Evolutionary conservation across 352 stramenopile species (phyloP).

Genomic region (Phytophthora sansomeana): DNA sequence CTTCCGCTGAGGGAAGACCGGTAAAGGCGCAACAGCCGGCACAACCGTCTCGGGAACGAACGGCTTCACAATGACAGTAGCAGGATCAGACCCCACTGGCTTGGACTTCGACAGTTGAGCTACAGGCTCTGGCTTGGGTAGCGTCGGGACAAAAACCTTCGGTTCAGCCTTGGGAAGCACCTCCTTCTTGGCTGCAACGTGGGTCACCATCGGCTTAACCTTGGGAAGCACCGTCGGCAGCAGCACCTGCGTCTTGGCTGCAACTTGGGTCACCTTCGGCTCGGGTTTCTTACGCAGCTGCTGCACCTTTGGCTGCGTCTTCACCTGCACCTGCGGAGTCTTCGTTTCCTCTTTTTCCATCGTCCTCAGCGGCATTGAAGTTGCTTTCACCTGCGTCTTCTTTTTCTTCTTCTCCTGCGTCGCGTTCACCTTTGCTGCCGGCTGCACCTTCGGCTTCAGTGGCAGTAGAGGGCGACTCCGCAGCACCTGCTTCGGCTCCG

Average conservation of each 20-base stretch:
- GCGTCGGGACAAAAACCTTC: constrained; percentile 12
- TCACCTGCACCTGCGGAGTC: constrained; percentile 4
- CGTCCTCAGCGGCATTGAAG: constrained; percentile 2
- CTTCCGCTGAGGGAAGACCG: constrained; percentile 31
- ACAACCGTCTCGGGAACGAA: constrained; percentile 7
- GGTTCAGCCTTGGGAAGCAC: constrained; percentile 16
- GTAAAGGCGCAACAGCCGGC: constrained; percentile 14
- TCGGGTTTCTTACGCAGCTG: constrained; percentile 6
- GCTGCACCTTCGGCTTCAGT: constrained; percentile 32
- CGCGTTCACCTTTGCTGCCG: constrained; percentile 1
- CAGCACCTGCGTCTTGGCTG: constrained; percentile 15
- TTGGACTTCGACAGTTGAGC: constrained; percentile 12
- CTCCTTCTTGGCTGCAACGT: too few species aligned
- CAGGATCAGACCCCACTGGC: constrained; percentile 1
- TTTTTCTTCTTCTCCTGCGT: constrained; percentile 22
- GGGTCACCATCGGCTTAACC: too few species aligned
- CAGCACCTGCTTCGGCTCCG: constrained; percentile 40
- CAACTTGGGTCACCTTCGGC: constrained; percentile 1
- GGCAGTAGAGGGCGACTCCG: constrained; percentile 26
- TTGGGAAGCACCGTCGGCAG: neutral
- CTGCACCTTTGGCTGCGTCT: constrained; percentile 17
- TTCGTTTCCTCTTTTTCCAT: constrained; percentile 20
- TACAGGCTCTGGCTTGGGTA: constrained; percentile 11
- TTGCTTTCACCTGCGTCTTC: constrained; percentile 9
- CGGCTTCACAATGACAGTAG: constrained; percentile 20